Evolutionary conservation across 2,329 filamentous ascomycete genomes (phyloP).

Genomic region (Fusarium nelsonii): DNA sequence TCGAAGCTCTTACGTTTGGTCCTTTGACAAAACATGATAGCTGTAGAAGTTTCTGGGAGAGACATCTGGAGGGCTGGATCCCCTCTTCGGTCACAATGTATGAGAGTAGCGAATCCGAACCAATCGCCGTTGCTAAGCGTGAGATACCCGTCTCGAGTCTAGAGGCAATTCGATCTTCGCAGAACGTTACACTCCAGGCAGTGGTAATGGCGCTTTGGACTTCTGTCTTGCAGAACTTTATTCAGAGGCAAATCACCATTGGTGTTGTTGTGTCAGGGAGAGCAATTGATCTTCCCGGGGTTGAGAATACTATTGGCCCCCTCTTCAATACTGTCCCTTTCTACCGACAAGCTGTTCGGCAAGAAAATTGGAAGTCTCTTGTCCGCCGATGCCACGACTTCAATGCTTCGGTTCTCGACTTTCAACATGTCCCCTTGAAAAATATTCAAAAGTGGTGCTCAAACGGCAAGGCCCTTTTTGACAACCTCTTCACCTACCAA

Average conservation of each 20-base stretch:
- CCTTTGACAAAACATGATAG: conserved; percentile 66
- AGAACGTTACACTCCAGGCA: conserved; percentile 83
- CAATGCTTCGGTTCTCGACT: conserved; percentile 75
- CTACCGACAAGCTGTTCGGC: conserved; percentile 59
- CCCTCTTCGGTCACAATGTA: conserved; percentile 28
- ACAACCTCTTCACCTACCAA: conserved; percentile 87
- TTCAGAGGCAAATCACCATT: conserved; percentile 64
- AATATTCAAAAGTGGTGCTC: conserved; percentile 84
- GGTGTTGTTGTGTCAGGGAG: conserved; percentile 86
- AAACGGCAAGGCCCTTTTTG: conserved; percentile 73
- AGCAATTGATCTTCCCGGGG: conserved; percentile 73
- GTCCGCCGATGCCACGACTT: conserved; percentile 76
- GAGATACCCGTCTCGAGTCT: conserved; percentile 59
- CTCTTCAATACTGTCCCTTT: conserved; percentile 92
- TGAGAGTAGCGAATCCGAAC: background rate
- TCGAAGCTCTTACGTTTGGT: conserved; percentile 76
- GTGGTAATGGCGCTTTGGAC: conserved; percentile 82
- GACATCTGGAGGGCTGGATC: conserved; percentile 60
- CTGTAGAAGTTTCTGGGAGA: conserved; percentile 74
- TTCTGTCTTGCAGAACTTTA: conserved; percentile 67
- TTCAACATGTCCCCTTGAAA: conserved; percentile 79
- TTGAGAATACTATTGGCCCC: conserved; percentile 79
- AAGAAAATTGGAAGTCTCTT: conserved; percentile 69
- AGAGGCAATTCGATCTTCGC: conserved; percentile 64
- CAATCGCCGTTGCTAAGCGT: conserved; percentile 26